phyloP scores from a whole-genome alignment of 805 yeast species.

The Candida suzukii region DNA sequence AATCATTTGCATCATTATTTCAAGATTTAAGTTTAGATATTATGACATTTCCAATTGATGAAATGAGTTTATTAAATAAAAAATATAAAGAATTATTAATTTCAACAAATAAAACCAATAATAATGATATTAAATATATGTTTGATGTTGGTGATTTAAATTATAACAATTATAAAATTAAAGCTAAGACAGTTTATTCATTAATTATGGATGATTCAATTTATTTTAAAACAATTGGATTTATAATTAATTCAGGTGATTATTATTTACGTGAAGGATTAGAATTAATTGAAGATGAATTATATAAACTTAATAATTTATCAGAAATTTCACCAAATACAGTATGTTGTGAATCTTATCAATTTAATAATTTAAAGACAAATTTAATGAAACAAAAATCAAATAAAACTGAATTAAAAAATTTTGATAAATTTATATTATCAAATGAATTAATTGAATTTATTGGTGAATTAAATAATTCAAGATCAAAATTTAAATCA shows the following conservation, averaged over 20 bases:
- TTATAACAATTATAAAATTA: conserved; percentile 3
- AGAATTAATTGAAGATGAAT: conserved; percentile 4
- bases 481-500: not conserved
- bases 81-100: not conserved
- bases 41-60: not conserved
- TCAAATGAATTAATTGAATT: conserved; percentile 11
- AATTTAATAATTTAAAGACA: conserved; percentile 16
- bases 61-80: conserved; percentile 7
- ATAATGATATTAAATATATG: conserved; percentile 25
- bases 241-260: conserved; percentile 35
- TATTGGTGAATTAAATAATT: conserved; percentile 7
- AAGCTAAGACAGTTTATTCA: conserved; percentile 1
- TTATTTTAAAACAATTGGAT: conserved; percentile 25
- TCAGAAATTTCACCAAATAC: too few species aligned
- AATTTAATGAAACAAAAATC: conserved; percentile 10
- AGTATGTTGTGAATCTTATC: conserved; percentile 7
- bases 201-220: conserved; percentile 12
- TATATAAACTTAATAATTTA: too few species aligned
- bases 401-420: conserved; percentile 16
- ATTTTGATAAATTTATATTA: conserved; percentile 5
- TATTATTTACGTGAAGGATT: conserved; percentile 18
- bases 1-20: not conserved
- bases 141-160: conserved; percentile 15
- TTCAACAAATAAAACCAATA: too few species aligned
- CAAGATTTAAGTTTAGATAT: not conserved